phyloP scores from a whole-genome alignment of 2,329 filamentous ascomycete species.

The Lecanicillium sp. region DNA sequence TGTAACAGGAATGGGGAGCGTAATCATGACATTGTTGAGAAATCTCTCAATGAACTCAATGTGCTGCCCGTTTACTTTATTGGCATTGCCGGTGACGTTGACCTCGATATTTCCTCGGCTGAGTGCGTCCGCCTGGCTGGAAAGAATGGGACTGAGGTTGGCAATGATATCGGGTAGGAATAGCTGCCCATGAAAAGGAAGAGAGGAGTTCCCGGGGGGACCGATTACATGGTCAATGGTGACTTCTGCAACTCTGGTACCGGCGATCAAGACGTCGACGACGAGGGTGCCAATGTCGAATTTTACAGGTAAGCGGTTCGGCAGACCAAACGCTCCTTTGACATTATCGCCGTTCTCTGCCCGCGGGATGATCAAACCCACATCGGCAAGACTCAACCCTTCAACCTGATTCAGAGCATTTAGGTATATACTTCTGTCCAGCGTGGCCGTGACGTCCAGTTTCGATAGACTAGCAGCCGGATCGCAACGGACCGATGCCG shows the following conservation, averaged over 20 bases:
- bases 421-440: too few species aligned
- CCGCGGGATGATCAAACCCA: too few species aligned
- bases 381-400: too few species aligned
- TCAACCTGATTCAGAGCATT: too few species aligned
- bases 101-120: slow-evolving; percentile 30
- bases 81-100: slow-evolving; percentile 31
- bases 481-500: too few species aligned
- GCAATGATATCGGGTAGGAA: slow-evolving; percentile 29
- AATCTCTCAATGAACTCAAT: slow-evolving; percentile 35
- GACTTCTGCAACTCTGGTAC: slow-evolving; percentile 29
- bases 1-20: slow-evolving; percentile 26
- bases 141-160: slow-evolving; percentile 31
- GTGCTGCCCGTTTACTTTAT: slow-evolving; percentile 31
- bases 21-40: slow-evolving; percentile 29
- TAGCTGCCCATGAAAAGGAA: slow-evolving; percentile 31
- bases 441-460: too few species aligned
- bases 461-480: too few species aligned
- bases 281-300: slow-evolving; percentile 39
- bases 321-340: slow-evolving; percentile 33
- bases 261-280: slow-evolving; percentile 33
- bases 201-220: slow-evolving; percentile 32
- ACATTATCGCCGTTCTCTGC: slow-evolving; percentile 30
- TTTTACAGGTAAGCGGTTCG: slow-evolving; percentile 34
- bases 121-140: slow-evolving; percentile 26
- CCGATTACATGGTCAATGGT: slow-evolving; percentile 31